Evolutionary conservation across 2,329 filamentous ascomycete species (phyloP).

Genomic region (Phoma herbarum): DNA sequence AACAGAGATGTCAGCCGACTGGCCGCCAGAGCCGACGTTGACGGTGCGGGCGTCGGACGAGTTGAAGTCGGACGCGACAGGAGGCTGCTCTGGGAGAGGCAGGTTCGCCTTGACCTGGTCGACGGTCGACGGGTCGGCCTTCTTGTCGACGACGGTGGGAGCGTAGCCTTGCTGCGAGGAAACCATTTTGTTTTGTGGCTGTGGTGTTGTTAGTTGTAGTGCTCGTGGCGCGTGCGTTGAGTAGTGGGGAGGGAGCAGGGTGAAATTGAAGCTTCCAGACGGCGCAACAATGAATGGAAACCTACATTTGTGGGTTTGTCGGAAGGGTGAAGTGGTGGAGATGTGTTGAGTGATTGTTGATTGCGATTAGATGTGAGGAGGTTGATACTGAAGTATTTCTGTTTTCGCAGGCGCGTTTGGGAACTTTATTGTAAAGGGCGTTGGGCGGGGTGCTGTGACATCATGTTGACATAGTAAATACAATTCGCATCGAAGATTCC

Average conservation of each 20-base stretch:
- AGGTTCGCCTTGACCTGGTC: slow-evolving; percentile 75
- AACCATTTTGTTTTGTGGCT: slow-evolving; percentile 30
- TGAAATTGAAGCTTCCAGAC: neutral
- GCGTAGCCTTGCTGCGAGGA: slow-evolving; percentile 38
- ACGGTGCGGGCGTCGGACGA: slow-evolving; percentile 73
- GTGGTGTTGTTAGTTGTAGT: slow-evolving; percentile 11
- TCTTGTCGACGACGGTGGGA: slow-evolving; percentile 35
- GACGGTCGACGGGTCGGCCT: slow-evolving; percentile 62
- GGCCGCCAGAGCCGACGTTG: slow-evolving; percentile 72
- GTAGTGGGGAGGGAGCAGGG: neutral
- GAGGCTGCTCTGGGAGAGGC: slow-evolving; percentile 80
- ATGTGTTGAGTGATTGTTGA: neutral
- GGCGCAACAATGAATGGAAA: neutral
- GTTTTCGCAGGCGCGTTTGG: slow-evolving; percentile 4
- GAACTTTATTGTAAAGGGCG: slow-evolving; percentile 7
- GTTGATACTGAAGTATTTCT: slow-evolving; percentile 5
- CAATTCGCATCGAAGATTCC: slow-evolving; percentile 23
- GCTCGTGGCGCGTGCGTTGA: neutral
- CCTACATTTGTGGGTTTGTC: slow-evolving; percentile 11
- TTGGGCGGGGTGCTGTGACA: slow-evolving; percentile 20
- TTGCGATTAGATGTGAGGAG: neutral
- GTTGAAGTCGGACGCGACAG: slow-evolving; percentile 79
- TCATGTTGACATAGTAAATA: slow-evolving; percentile 22
- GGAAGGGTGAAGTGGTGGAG: neutral
- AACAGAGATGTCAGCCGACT: slow-evolving; percentile 52